A percentile compares a stretch with the other conserved stretches of the same genome.
These are phyloP conservation scores for Talaromyces liani DNA, from an alignment of 495 filamentous ascomycete species.

Conservation along the genomic window DNA sequence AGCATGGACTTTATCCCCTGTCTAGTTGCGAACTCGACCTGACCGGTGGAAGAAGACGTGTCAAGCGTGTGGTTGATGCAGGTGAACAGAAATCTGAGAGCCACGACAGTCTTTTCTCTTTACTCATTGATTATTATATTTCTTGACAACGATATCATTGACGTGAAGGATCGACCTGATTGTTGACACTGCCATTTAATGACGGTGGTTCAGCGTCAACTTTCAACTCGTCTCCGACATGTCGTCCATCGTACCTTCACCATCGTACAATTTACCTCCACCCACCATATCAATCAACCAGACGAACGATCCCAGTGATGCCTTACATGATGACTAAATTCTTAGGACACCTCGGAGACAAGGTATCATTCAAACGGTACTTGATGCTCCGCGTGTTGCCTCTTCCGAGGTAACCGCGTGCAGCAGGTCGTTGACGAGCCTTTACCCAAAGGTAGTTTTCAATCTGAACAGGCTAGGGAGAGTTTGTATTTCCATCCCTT, in stretches of 20 bases:
- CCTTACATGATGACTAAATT: conserved; percentile 25
- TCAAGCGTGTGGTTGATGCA: conserved; percentile 17
- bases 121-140: not conserved
- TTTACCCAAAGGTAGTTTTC: conserved; percentile 32
- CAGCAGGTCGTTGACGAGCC: conserved; percentile 31
- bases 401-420: conserved; percentile 22
- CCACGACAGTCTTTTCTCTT: conserved; percentile 6
- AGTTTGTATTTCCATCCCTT: conserved; percentile 3
- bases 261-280: not conserved
- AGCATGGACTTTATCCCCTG: conserved; percentile 18
- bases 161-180: not conserved
- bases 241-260: not conserved
- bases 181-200: not conserved
- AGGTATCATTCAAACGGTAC: conserved; percentile 6
- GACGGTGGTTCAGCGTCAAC: not conserved
- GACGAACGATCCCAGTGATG: conserved; percentile 9
- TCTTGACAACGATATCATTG: not conserved
- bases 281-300: not conserved
- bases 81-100: conserved; percentile 29
- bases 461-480: conserved; percentile 20
- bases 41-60: conserved; percentile 10
- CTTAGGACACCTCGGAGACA: conserved; percentile 24
- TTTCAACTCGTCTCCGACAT: not conserved
- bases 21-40: not conserved
- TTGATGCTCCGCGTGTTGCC: conserved; percentile 26